Base-by-base conservation (phyloP, 192 early-diverging fungal genomes). In the Podila verticillata region DNA sequence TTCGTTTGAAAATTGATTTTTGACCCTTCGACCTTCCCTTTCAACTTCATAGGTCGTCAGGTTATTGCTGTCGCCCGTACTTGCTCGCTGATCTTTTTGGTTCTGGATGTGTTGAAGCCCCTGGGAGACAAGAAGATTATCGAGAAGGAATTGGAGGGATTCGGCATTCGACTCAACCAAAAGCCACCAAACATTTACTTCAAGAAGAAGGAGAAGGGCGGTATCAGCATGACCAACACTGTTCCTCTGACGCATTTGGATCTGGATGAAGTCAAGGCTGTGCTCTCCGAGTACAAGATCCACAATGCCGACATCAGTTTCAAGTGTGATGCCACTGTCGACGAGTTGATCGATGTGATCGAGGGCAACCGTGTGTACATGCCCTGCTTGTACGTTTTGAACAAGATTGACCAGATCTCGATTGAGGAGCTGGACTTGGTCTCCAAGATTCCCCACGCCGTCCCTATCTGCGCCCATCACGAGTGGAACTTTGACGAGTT, bases 401-500 rank as follows among this genome's bases (percentile, higher is more conserved):
- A 99, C 93, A 99, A 99, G 88, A 98, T 99, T 77, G 95, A 96
- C 84, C 95, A 96, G 84, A 97, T 97, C 81, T 95, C 94, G 32
- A 96, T 97, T 66, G 93, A 98, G 84, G 96, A 99, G 83, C 88
- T 97, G 48, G 96, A 97, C 75, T 90, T 97, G 49, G 91, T 99
- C 34, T 98, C 97, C 90, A 96, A 96, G 83, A 97, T 99, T 81
- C 97, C 97, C 13, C 93, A 99, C 73, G 95, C 96, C 8, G 92
- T 97, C 57, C 93, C 92, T 35, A 88, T 95, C 72, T 91, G 87
- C 61, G 90, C 92, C 26, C 88, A 93, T 78, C 92, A 94, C 72
- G 93, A 90, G 78, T 94, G 93, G 97, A 99, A 99, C 88, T 99
- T 99, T 92, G 97, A 99, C 82, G 97, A 98, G 72, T 82, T 99